phyloP scores from a whole-genome alignment of 116 monocot species.

The Iris pallida region DNA sequence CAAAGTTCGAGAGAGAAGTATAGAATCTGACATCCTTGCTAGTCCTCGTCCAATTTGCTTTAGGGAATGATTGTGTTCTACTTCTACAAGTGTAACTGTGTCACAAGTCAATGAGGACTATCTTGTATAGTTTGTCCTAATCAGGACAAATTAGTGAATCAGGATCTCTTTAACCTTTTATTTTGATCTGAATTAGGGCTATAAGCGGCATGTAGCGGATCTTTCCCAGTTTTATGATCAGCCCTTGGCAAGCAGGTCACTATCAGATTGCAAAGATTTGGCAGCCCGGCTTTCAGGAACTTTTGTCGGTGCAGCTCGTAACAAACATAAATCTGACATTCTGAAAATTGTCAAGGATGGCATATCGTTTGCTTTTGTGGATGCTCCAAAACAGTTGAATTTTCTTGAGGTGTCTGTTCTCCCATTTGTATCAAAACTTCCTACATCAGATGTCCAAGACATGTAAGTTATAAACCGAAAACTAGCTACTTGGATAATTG shows the following conservation, averaged over 20 bases:
- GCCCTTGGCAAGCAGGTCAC: slow-evolving; percentile 42
- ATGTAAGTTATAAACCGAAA: slow-evolving; percentile 43
- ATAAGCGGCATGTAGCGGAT: slow-evolving; percentile 40
- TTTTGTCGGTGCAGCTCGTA: slow-evolving; percentile 75
- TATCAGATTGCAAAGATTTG: slow-evolving; percentile 71
- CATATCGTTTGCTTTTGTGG: slow-evolving; percentile 70
- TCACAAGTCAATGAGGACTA: no score
- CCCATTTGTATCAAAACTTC: slow-evolving; percentile 79
- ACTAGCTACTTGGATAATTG: background rate
- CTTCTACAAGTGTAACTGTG: no score
- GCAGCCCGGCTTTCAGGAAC: slow-evolving; percentile 68
- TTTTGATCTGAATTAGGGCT: slow-evolving; percentile 38
- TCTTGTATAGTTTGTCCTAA: no score
- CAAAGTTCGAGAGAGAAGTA: no score
- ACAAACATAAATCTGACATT: slow-evolving; percentile 64
- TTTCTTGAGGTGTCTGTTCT: slow-evolving; percentile 79
- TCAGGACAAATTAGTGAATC: no score
- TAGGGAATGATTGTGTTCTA: no score
- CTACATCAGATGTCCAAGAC: slow-evolving; percentile 49
- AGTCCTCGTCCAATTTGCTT: no score
- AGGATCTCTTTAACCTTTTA: background rate
- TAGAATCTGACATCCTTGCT: no score
- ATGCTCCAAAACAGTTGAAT: slow-evolving; percentile 62
- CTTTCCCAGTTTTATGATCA: slow-evolving; percentile 33
- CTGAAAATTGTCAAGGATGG: slow-evolving; percentile 76